Evolutionary conservation across 192 early-diverging fungal species (phyloP).

Genomic region (Coemansia pectinata): DNA sequence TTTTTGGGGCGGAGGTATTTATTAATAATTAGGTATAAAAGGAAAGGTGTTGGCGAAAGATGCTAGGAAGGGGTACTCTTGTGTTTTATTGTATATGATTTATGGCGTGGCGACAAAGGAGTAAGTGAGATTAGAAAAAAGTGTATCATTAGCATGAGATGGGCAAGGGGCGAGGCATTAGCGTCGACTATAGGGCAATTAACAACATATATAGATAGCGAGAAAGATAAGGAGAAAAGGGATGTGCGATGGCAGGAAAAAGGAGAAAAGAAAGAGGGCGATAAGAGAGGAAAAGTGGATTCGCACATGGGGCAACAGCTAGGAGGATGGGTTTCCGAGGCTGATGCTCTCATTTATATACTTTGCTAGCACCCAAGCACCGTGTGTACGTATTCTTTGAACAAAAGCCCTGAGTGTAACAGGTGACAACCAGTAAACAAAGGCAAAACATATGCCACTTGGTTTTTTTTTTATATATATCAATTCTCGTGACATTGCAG

Average conservation of each 20-base stretch:
- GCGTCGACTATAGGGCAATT: background rate
- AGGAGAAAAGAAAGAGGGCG: background rate
- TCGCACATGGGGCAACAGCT: background rate
- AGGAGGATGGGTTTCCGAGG: background rate
- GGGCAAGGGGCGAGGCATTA: background rate
- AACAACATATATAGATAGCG: background rate
- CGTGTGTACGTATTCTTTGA: background rate
- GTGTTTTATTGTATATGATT: background rate
- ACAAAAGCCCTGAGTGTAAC: background rate
- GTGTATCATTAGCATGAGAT: background rate
- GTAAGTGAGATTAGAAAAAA: background rate
- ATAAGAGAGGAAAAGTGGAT: constrained; percentile 3
- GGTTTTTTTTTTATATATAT: background rate
- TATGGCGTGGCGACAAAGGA: background rate
- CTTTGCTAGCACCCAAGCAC: background rate
- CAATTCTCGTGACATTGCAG: constrained; percentile 1
- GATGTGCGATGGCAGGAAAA: background rate
- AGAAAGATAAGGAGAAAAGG: background rate
- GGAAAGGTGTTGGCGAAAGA: background rate
- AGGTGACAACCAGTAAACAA: background rate
- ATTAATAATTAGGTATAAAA: background rate
- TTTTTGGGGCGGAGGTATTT: background rate
- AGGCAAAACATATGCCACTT: background rate
- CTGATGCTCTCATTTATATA: background rate
- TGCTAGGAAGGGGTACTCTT: background rate